Evolutionary conservation across 1,139 yeast genomes (phyloP).

Genomic region (Citeromyces hawaiiensis): DNA sequence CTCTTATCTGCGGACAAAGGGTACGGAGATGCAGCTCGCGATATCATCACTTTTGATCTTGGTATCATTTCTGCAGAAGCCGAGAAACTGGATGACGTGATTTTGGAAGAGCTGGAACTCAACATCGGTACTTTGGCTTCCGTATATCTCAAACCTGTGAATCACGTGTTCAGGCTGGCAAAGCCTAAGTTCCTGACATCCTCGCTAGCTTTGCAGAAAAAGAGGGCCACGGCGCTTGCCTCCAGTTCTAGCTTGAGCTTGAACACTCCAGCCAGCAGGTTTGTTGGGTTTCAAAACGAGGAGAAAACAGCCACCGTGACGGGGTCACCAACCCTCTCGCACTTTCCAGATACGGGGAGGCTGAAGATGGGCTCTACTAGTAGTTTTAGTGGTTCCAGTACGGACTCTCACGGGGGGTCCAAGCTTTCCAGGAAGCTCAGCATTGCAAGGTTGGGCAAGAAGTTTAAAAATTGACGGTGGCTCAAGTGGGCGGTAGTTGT

Average conservation of each 20-base stretch:
- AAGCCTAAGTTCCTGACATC: constrained; percentile 36
- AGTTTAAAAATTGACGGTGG: neutral
- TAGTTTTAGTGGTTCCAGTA: neutral
- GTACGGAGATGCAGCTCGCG: constrained; percentile 22
- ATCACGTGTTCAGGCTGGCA: constrained; percentile 61
- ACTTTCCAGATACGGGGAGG: constrained; percentile 1
- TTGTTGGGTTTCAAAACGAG: neutral
- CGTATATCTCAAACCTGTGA: constrained; percentile 72
- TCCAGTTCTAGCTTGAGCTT: neutral
- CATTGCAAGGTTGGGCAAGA: neutral
- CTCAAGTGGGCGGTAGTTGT: too few relatives aligned
- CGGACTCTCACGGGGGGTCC: neutral
- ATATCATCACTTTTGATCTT: constrained; percentile 42
- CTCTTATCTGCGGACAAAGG: constrained; percentile 38
- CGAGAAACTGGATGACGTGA: constrained; percentile 55
- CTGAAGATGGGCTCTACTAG: neutral
- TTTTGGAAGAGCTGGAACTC: constrained; percentile 71
- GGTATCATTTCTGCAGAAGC: constrained; percentile 59
- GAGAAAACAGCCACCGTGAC: neutral
- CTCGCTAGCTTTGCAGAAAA: constrained; percentile 48
- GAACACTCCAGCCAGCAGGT: neutral
- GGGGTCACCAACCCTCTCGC: neutral
- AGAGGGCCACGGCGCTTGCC: constrained; percentile 1
- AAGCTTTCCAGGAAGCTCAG: neutral
- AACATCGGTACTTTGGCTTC: constrained; percentile 77